These are phyloP conservation scores for Fistulifera solaris DNA, from an alignment of 108 stramenopile genomes.

Conservation along the genomic window DNA sequence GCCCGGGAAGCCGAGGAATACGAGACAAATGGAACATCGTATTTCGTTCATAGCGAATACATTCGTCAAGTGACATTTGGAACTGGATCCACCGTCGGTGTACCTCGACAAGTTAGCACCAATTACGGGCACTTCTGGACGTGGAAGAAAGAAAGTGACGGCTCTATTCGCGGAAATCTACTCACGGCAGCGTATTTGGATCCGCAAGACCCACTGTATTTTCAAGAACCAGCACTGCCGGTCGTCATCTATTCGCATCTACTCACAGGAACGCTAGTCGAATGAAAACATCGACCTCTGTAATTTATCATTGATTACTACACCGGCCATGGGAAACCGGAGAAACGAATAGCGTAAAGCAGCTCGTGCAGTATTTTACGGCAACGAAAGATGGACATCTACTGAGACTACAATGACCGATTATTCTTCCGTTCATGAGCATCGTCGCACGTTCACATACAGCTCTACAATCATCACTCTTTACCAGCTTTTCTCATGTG, in stretches of 20 bases:
- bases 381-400: too few species aligned
- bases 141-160: slow-evolving; percentile 26
- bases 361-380: too few species aligned
- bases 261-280: slow-evolving; percentile 21
- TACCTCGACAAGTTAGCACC: slow-evolving; percentile 62
- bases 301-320: too few species aligned
- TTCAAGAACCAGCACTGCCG: slow-evolving; percentile 70
- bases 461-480: too few species aligned
- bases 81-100: slow-evolving; percentile 51
- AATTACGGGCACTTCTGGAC: slow-evolving; percentile 80
- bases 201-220: slow-evolving; percentile 73
- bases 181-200: slow-evolving; percentile 70
- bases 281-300: too few species aligned
- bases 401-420: too few species aligned
- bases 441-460: too few species aligned
- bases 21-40: slow-evolving; percentile 2
- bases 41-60: slow-evolving; percentile 69
- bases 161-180: slow-evolving; percentile 47
- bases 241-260: slow-evolving; percentile 70
- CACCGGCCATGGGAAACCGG: too few species aligned
- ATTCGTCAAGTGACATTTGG: slow-evolving; percentile 79
- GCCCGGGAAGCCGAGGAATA: slow-evolving; percentile 59
- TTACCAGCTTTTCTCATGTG: too few species aligned
- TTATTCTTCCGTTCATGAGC: too few species aligned
- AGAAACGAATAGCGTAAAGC: too few species aligned